Evolutionary conservation across 1,284 basidiomycete genomes (phyloP).

Genomic region (Ceraceosorus guamensis): DNA sequence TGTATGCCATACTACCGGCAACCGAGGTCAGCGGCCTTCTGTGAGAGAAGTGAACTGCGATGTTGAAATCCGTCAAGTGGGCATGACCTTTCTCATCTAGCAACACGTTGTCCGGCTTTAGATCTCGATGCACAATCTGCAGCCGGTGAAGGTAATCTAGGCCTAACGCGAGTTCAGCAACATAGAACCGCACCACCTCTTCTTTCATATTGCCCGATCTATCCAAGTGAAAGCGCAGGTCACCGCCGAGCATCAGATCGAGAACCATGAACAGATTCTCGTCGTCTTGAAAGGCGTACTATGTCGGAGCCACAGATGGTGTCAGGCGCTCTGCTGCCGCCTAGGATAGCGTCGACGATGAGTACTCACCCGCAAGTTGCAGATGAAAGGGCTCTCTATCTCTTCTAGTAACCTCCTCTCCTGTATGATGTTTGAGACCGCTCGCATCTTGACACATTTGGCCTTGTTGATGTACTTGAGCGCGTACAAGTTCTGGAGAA

Average conservation of each 20-base stretch:
- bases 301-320: background rate
- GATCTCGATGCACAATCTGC: constrained; percentile 62
- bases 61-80: constrained; percentile 96
- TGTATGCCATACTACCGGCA: constrained; percentile 85
- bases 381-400: constrained; percentile 90
- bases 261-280: constrained; percentile 96
- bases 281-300: constrained; percentile 93
- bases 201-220: constrained; percentile 70
- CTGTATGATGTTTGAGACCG: constrained; percentile 92
- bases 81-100: constrained; percentile 86
- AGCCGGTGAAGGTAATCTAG: constrained; percentile 82
- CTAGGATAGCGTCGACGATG: background rate
- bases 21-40: constrained; percentile 77
- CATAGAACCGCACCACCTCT: constrained; percentile 76
- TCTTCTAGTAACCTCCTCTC: constrained; percentile 53
- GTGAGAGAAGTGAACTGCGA: constrained; percentile 91
- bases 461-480: constrained; percentile 98
- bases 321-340: background rate
- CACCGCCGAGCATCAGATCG: constrained; percentile 92
- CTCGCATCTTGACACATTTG: constrained; percentile 96
- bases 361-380: constrained; percentile 64
- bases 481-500: constrained; percentile 62
- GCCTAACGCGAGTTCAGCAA: constrained; percentile 77
- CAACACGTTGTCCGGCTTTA: constrained; percentile 95
- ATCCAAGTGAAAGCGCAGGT: constrained; percentile 86